phyloP scores from a whole-genome alignment of 1,139 yeast genomes.

The Wickerhamiella infanticola region DNA sequence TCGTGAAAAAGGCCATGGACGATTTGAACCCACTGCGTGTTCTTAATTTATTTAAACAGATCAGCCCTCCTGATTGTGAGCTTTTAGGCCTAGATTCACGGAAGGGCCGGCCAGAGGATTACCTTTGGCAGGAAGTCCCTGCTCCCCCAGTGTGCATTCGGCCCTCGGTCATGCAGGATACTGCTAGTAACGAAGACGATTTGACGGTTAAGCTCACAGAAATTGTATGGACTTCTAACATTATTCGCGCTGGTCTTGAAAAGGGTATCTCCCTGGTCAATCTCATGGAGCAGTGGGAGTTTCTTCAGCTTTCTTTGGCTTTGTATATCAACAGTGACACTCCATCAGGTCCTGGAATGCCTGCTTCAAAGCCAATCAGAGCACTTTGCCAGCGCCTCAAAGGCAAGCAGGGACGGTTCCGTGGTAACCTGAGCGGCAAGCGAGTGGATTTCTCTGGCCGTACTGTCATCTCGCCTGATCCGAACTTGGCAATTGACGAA shows the following conservation, averaged over 20 bases:
- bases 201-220: conserved; percentile 92
- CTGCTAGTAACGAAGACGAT: conserved; percentile 91
- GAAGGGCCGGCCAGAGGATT: conserved; percentile 92
- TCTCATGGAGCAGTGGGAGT: conserved; percentile 98
- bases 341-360: conserved; percentile 30
- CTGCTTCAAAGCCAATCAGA: conserved; percentile 66
- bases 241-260: conserved; percentile 86
- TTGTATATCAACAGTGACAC: conserved; percentile 96
- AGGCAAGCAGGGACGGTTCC: conserved; percentile 97
- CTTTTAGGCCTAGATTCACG: conserved; percentile 78
- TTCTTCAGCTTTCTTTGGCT: conserved; percentile 84
- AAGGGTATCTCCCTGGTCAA: conserved; percentile 86
- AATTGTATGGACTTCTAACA: conserved; percentile 87
- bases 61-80: conserved; percentile 79
- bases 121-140: conserved; percentile 91
- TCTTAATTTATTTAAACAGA: conserved; percentile 70
- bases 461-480: conserved; percentile 98
- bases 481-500: conserved; percentile 84
- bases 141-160: conserved; percentile 99
- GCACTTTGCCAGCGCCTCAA: conserved; percentile 95
- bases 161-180: conserved; percentile 94
- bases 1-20: conserved; percentile 75
- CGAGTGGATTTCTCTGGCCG: conserved; percentile 98
- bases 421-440: conserved; percentile 96
- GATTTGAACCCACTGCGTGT: conserved; percentile 91